These are phyloP conservation scores for Rickenella mellea DNA, from an alignment of 768 basidiomycete genomes.

Conservation along the genomic window DNA sequence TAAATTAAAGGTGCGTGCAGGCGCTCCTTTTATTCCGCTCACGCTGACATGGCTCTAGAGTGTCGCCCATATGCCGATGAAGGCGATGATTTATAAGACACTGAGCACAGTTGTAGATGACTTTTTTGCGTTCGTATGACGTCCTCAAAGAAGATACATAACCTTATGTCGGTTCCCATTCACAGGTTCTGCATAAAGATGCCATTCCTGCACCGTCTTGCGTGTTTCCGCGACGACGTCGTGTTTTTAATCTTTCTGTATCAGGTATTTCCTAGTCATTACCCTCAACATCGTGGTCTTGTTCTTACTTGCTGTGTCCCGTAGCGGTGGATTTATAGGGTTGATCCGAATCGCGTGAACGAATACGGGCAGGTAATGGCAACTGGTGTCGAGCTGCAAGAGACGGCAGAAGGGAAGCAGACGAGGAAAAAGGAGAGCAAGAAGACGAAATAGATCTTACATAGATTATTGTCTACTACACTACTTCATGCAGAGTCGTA, in stretches of 20 bases:
- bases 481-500: not conserved
- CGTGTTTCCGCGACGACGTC: slow-evolving; percentile 83
- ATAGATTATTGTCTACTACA: slow-evolving; percentile 7
- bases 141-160: not conserved
- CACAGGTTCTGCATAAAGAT: slow-evolving; percentile 89
- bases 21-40: slow-evolving; percentile 2
- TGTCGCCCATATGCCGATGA: slow-evolving; percentile 98
- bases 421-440: slow-evolving; percentile 18
- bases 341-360: slow-evolving; percentile 91
- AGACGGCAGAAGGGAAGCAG: slow-evolving; percentile 17
- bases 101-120: slow-evolving; percentile 88
- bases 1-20: slow-evolving; percentile 69
- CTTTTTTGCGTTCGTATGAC: slow-evolving; percentile 64
- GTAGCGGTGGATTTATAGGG: slow-evolving; percentile 94
- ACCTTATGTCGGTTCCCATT: slow-evolving; percentile 1
- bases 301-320: not conserved
- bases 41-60: slow-evolving; percentile 38
- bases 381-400: slow-evolving; percentile 31
- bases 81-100: slow-evolving; percentile 94
- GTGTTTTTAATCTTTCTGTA: slow-evolving; percentile 90
- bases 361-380: slow-evolving; percentile 87
- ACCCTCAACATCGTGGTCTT: not conserved
- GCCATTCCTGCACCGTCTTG: slow-evolving; percentile 88
- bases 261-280: slow-evolving; percentile 41
- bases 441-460: slow-evolving; percentile 30